phyloP scores from a whole-genome alignment of 2,329 filamentous ascomycete genomes.

The Colletotrichum gloeosporioides region DNA sequence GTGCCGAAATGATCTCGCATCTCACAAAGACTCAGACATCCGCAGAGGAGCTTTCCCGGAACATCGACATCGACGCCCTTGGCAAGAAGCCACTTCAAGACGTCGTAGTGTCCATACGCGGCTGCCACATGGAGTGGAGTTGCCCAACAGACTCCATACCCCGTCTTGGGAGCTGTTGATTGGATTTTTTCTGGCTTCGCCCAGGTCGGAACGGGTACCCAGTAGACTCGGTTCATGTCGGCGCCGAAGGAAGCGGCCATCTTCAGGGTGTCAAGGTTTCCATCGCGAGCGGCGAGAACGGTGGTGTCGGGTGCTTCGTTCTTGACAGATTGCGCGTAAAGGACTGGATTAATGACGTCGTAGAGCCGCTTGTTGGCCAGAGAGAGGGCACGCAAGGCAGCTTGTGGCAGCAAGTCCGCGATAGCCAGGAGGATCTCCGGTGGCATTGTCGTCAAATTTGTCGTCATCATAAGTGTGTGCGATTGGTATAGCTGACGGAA shows the following conservation, averaged over 20 bases:
- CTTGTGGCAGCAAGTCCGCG: background rate
- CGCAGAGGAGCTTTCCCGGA: background rate
- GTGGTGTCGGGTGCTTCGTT: background rate
- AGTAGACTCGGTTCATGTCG: background rate
- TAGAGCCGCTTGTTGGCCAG: background rate
- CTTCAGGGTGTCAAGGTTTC: background rate
- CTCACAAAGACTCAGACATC: rapidly evolving
- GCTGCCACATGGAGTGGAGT: background rate
- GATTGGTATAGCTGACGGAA: background rate
- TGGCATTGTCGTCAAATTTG: background rate
- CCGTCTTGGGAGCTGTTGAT: background rate
- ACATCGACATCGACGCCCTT: background rate
- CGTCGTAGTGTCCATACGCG: background rate
- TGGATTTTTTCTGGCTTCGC: rapidly evolving
- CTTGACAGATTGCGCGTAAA: background rate
- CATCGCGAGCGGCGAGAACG: background rate
- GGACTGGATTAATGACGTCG: rapidly evolving
- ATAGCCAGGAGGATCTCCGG: background rate
- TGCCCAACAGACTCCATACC: background rate
- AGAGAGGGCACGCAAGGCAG: background rate
- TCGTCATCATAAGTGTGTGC: rapidly evolving
- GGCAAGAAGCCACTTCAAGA: background rate
- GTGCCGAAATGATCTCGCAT: rapidly evolving
- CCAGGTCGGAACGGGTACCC: background rate
- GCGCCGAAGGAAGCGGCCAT: background rate